Evolutionary conservation across 768 basidiomycete species (phyloP).

Genomic region (Chalciporus sphaerocephalus): DNA sequence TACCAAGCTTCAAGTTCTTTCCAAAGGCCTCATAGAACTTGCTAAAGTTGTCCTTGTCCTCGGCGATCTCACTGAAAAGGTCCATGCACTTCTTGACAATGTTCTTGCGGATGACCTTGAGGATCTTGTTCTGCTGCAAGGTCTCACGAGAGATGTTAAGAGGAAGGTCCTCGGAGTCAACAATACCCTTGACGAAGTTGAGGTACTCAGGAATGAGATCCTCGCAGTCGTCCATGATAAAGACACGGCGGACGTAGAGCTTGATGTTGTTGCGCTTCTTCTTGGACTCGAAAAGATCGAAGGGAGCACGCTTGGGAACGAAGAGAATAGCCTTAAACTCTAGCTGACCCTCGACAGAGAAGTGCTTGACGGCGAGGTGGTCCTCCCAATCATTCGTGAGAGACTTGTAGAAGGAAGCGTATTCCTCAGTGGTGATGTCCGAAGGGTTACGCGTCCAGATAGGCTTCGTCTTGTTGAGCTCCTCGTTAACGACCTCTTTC

Average conservation of each 20-base stretch:
- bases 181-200: conserved; percentile 99
- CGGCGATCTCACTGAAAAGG: conserved; percentile 90
- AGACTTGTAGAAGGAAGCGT: conserved; percentile 97
- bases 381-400: conserved; percentile 99
- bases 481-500: conserved; percentile 82
- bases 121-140: conserved; percentile 99
- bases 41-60: conserved; percentile 98
- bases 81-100: conserved; percentile 98
- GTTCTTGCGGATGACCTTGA: conserved; percentile 99
- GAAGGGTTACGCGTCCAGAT: conserved; percentile 98
- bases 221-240: conserved; percentile 99
- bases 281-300: conserved; percentile 99
- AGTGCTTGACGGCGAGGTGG: conserved; percentile 98
- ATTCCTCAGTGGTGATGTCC: conserved; percentile 92
- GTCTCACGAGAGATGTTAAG: conserved; percentile 99
- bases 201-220: conserved; percentile 99
- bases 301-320: conserved; percentile 95
- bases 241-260: conserved; percentile 99
- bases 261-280: conserved; percentile 99
- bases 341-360: conserved; percentile 99
- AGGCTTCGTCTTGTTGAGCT: conserved; percentile 99
- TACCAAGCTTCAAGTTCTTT: conserved; percentile 99
- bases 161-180: conserved; percentile 99
- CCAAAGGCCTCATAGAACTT: conserved; percentile 99
- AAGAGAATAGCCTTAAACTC: conserved; percentile 99